Evolutionary conservation across 495 filamentous ascomycete species (phyloP), one percentile per base, ranked within the genome.

Genomic region (Penicillium silybi): DNA sequence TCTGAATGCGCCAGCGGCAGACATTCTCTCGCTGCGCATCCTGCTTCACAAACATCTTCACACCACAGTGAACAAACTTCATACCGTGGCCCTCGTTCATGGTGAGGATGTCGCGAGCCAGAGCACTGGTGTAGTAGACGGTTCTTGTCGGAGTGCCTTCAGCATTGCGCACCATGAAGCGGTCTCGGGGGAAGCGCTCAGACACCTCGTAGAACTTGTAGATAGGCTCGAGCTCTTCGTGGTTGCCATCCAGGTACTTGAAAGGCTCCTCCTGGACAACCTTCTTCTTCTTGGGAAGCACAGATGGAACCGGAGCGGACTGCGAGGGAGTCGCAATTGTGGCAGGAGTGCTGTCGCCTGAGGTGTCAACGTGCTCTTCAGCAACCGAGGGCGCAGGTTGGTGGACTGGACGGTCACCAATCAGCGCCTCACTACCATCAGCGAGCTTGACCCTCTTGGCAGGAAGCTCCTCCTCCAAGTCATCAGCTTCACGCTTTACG

Each of bases 41-140:
- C 63, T 98, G 93, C 72, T 92, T 93, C 69, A 97, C 89, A 68
- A 96, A 97, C 85, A 97, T 96, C 73, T 95, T 95, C 23, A 98
- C 89, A 53, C 93, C 93, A 51, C 87, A 91, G 69, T 98, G 93
- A 35, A 97, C 86, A 64, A 98, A 97, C 69, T 90, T 95, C 69
- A 97, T 84, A 22, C 91, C 90, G 13, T 84, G 84, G 20, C 87
- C 87, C 66, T 96, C 90, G 65, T 97, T 98, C 46, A 80, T 69
- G 7, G 70, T 73, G 2, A 98, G 79, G 46, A 98, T 95, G 54
- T 89, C 85, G 13, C 87, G 84, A 1, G 88, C 87, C 10, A 97
- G 77, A n/a, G 81, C 76, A 48, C 84, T 89, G 44, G 90, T 95
- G 75, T 97, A 98, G 78, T 98, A 98, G 46, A 98, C 90, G 16